Evolutionary conservation across 2,329 filamentous ascomycete genomes (phyloP).

Genomic region (Epichloe elymi): DNA sequence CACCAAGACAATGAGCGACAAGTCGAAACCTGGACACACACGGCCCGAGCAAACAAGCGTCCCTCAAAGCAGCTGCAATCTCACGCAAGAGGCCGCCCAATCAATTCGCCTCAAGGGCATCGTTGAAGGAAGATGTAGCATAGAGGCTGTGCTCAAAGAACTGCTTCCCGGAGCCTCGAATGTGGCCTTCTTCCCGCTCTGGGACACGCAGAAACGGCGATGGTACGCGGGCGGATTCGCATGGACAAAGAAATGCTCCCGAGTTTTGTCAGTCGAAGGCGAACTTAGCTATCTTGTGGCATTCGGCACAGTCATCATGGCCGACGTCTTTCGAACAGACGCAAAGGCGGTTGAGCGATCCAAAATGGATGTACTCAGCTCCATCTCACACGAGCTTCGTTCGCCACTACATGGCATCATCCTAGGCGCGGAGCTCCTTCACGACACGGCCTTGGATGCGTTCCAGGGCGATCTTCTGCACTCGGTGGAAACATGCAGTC

Average conservation of each 20-base stretch:
- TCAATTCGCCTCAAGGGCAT: not conserved
- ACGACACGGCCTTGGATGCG: constrained; percentile 34
- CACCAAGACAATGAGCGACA: not conserved
- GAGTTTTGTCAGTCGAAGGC: constrained; percentile 29
- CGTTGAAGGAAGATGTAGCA: not conserved
- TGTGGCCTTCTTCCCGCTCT: constrained; percentile 34
- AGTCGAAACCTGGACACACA: not conserved
- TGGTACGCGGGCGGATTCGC: constrained; percentile 37
- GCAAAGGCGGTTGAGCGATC: constrained; percentile 27
- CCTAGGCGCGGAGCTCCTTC: constrained; percentile 37
- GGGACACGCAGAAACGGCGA: constrained; percentile 30
- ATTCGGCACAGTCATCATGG: constrained; percentile 42
- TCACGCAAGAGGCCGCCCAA: not conserved
- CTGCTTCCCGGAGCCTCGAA: constrained; percentile 31
- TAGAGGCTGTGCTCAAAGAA: constrained; percentile 14
- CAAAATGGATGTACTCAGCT: constrained; percentile 45
- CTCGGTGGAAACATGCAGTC: constrained; percentile 36
- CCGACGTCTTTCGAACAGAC: constrained; percentile 37
- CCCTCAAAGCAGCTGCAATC: not conserved
- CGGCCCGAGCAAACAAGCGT: not conserved
- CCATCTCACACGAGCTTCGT: constrained; percentile 47
- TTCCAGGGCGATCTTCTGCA: constrained; percentile 33
- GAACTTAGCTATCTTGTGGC: constrained; percentile 38
- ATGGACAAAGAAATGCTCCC: constrained; percentile 30
- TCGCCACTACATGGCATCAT: constrained; percentile 49